A percentile compares a stretch with the other conserved stretches of the same genome.
phyloP scores from a whole-genome alignment of 495 filamentous ascomycete genomes.

The Achaetomiella virescens region DNA sequence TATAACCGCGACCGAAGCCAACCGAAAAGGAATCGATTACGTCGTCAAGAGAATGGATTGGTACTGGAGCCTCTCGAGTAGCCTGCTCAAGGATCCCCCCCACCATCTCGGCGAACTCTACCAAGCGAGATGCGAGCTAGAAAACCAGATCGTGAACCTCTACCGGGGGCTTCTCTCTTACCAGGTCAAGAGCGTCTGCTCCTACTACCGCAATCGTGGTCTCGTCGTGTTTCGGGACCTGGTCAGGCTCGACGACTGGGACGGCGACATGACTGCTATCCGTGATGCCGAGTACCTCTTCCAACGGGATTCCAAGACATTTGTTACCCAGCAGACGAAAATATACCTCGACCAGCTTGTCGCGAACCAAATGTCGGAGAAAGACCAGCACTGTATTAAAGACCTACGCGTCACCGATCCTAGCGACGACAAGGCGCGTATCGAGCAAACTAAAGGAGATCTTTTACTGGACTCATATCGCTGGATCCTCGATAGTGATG shows the following conservation, averaged over 20 bases:
- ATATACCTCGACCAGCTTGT: background rate
- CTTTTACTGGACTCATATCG: constrained; percentile 36
- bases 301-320: background rate
- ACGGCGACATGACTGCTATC: background rate
- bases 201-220: constrained; percentile 7
- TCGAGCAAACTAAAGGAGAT: constrained; percentile 30
- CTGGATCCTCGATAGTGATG: constrained; percentile 34
- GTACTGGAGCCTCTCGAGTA: background rate
- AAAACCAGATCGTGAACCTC: constrained; percentile 13
- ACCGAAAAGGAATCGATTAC: constrained; percentile 2
- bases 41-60: constrained; percentile 1
- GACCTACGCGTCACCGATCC: background rate
- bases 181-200: constrained; percentile 33
- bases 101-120: background rate
- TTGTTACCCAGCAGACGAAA: background rate
- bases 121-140: background rate
- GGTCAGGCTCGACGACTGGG: background rate
- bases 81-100: background rate
- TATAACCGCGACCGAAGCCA: background rate
- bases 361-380: background rate
- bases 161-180: constrained; percentile 29
- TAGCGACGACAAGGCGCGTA: constrained; percentile 30
- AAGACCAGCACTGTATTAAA: background rate
- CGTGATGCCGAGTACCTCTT: background rate
- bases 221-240: background rate